Conservation (phyloP, 257 asterid species). For the Striga asiatica region DNA sequence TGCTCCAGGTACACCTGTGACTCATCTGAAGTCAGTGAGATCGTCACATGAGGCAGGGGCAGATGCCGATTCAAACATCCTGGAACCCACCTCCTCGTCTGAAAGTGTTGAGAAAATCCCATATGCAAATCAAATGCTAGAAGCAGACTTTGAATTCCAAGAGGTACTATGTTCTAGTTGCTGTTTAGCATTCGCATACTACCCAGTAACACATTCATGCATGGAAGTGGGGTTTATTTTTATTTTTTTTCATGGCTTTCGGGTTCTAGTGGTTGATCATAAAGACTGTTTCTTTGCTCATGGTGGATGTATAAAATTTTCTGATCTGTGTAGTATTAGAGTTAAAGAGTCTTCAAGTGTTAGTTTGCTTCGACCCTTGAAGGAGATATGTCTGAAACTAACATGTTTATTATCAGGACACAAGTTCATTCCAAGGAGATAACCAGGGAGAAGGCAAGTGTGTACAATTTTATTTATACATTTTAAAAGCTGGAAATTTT, state of each 20-base stretch:
- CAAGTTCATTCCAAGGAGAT: slow-evolving; percentile 25
- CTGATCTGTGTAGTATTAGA: neutral
- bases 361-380: neutral
- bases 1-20: slow-evolving; percentile 61
- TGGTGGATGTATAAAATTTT: neutral
- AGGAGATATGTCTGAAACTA: neutral
- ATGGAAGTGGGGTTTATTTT: neutral
- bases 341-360: neutral
- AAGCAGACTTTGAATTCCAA: slow-evolving; percentile 21
- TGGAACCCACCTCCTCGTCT: slow-evolving; percentile 27
- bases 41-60: slow-evolving; percentile 32
- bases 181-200: neutral
- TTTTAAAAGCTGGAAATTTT: neutral
- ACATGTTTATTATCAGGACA: slow-evolving; percentile 36
- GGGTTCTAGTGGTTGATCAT: too few relatives aligned
- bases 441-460: slow-evolving; percentile 33
- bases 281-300: neutral
- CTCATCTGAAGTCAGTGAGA: slow-evolving; percentile 25
- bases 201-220: neutral
- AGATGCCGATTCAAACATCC: slow-evolving; percentile 20
- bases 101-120: slow-evolving; percentile 26
- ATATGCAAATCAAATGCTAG: slow-evolving; percentile 23
- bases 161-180: slow-evolving; percentile 29
- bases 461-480: neutral
- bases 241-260: too few relatives aligned